Percentiles rank a stretch among this genome's conserved stretches.
phyloP scores from a whole-genome alignment of 2,329 filamentous ascomycete genomes.

The Plectosphaerella plurivora region DNA sequence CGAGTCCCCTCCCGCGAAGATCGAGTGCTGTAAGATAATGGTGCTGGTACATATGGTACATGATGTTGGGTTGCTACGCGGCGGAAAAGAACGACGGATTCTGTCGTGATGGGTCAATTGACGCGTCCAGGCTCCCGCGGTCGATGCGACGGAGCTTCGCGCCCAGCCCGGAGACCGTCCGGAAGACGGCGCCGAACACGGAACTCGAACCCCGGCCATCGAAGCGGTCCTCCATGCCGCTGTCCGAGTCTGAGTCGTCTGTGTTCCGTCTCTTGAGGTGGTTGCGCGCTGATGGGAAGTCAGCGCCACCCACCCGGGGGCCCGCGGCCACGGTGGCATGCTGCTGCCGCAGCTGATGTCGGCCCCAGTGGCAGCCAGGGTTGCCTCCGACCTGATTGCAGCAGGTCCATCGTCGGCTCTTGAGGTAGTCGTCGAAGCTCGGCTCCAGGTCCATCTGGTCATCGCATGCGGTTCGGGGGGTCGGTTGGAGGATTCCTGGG shows the following conservation, averaged over 20 bases:
- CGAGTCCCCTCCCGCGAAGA: too few species aligned
- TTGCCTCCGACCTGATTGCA: neutral
- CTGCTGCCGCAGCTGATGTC: neutral
- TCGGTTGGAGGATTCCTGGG: slow-evolving; percentile 1
- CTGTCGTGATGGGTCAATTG: too few species aligned
- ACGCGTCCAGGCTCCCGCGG: too few species aligned
- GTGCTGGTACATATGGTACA: too few species aligned
- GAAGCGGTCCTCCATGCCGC: neutral
- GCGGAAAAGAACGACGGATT: too few species aligned
- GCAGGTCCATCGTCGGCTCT: slow-evolving; percentile 1
- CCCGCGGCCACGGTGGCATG: neutral
- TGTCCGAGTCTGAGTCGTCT: slow-evolving; percentile 1
- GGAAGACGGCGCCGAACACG: too few species aligned
- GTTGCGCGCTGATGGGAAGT: neutral
- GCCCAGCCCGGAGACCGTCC: too few species aligned
- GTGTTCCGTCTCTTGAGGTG: neutral
- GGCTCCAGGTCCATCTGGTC: neutral
- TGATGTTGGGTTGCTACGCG: too few species aligned
- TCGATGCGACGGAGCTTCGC: too few species aligned
- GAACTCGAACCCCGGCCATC: neutral
- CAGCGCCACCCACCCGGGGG: neutral
- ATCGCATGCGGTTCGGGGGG: neutral
- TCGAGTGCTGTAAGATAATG: too few species aligned
- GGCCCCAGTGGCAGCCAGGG: slow-evolving; percentile 2
- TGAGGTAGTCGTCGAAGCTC: neutral